Evolutionary conservation across 345 rosid species (phyloP).

Genomic region (Physaria fendleri): DNA sequence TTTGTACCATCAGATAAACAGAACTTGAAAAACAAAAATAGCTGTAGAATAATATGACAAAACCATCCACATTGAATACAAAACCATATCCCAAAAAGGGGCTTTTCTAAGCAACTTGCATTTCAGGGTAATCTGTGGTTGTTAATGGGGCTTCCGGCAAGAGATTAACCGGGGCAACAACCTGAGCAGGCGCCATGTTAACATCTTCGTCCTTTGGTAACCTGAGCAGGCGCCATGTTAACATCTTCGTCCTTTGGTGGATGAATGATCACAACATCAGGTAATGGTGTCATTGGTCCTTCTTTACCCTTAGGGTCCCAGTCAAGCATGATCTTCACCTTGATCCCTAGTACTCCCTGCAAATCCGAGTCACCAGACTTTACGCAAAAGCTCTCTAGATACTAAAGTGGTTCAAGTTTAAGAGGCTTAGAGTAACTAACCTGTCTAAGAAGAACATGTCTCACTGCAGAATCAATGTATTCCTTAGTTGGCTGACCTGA

Average conservation of each 20-base stretch:
- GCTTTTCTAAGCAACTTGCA: conserved; percentile 4
- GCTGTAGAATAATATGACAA: neutral
- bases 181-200: neutral
- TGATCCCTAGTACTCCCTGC: conserved; percentile 86
- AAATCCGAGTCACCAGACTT: neutral
- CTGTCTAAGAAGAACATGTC: conserved; percentile 89
- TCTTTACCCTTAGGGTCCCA: conserved; percentile 85
- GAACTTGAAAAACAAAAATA: neutral
- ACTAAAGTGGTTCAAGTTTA: too few species aligned
- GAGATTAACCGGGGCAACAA: neutral
- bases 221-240: neutral
- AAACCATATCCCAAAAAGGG: neutral
- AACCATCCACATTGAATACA: neutral
- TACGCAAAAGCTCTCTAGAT: neutral
- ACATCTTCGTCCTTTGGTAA: conserved; percentile 76
- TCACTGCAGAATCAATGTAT: conserved; percentile 83
- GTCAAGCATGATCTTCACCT: conserved; percentile 82
- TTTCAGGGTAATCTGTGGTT: conserved; percentile 6
- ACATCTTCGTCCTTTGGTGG: conserved; percentile 77
- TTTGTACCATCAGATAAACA: too few species aligned
- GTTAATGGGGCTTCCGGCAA: neutral
- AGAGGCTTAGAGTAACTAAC: conserved; percentile 23
- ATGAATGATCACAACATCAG: conserved; percentile 76
- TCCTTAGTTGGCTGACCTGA: conserved; percentile 91
- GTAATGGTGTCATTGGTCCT: conserved; percentile 72